Conservation (phyloP, 441 rosid genomes). For the Iberis amara region DNA sequence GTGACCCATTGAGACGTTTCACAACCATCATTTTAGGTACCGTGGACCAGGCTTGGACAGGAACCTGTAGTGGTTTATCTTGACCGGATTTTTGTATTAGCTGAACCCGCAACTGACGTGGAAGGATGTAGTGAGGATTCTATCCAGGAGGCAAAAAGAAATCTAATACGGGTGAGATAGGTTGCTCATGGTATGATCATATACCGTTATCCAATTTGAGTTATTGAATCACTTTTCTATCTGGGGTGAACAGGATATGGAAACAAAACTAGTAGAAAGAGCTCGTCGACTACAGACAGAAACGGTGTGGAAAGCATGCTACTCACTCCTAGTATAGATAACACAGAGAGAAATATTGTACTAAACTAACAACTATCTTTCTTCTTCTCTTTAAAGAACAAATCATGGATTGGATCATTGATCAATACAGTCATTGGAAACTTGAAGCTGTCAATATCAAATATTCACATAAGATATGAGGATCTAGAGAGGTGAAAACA, state of each 20-base stretch:
- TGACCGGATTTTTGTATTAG: conserved; percentile 84
- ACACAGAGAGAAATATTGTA: conserved; percentile 12
- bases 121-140: conserved; percentile 84
- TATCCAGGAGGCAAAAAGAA: conserved; percentile 85
- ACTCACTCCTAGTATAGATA: conserved; percentile 21
- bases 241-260: conserved; percentile 70
- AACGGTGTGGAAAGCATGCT: conserved; percentile 59
- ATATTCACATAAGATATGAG: conserved; percentile 97
- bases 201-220: conserved; percentile 24
- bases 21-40: conserved; percentile 56
- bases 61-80: conserved; percentile 88
- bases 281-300: conserved; percentile 63
- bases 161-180: conserved; percentile 71
- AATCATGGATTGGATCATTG: conserved; percentile 94
- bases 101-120: conserved; percentile 84
- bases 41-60: conserved; percentile 99
- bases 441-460: conserved; percentile 94
- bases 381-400: conserved; percentile 57
- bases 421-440: conserved; percentile 92
- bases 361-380: conserved; percentile 28
- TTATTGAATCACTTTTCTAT: conserved; percentile 26
- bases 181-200: conserved; percentile 23
- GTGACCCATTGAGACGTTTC: conserved; percentile 20
- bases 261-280: conserved; percentile 75
- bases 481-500: conserved; percentile 80